Evolutionary conservation across 768 basidiomycete genomes (phyloP).

Genomic region (Kwoniella pini): DNA sequence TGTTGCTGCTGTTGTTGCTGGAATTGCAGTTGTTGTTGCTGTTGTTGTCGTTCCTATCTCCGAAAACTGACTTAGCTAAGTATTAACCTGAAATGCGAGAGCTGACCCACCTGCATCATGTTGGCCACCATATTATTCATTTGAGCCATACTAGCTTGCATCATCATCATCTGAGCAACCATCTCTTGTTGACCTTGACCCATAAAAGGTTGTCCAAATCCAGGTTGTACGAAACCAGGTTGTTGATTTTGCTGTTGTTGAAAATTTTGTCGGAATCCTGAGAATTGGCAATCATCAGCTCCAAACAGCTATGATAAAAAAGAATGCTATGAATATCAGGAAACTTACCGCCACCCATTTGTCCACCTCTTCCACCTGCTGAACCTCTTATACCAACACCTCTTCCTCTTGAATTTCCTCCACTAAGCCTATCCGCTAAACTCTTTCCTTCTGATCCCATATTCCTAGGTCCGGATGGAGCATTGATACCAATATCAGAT

Average conservation of each 20-base stretch:
- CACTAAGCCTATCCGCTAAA: conserved; percentile 77
- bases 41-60: conserved; percentile 17
- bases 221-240: conserved; percentile 28
- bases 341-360: conserved; percentile 4
- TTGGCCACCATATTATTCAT: conserved; percentile 53
- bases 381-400: conserved; percentile 21
- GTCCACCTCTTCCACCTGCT: conserved; percentile 14
- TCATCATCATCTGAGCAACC: conserved; percentile 88
- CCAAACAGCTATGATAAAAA: no score
- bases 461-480: conserved; percentile 79
- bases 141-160: conserved; percentile 73
- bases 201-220: conserved; percentile 36
- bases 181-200: conserved; percentile 60
- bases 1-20: conserved; percentile 21
- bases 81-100: neutral
- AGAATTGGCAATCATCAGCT: neutral
- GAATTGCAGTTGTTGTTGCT: conserved; percentile 5
- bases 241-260: conserved; percentile 22
- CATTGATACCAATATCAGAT: conserved; percentile 26
- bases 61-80: conserved; percentile 16
- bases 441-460: conserved; percentile 68
- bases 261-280: conserved; percentile 37
- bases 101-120: conserved; percentile 34
- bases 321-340: no score
- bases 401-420: conserved; percentile 12